Percentiles rank a stretch among this genome's conserved stretches.
Evolutionary conservation across 1,284 basidiomycete genomes (phyloP).

Genomic region (Trametes sp.): DNA sequence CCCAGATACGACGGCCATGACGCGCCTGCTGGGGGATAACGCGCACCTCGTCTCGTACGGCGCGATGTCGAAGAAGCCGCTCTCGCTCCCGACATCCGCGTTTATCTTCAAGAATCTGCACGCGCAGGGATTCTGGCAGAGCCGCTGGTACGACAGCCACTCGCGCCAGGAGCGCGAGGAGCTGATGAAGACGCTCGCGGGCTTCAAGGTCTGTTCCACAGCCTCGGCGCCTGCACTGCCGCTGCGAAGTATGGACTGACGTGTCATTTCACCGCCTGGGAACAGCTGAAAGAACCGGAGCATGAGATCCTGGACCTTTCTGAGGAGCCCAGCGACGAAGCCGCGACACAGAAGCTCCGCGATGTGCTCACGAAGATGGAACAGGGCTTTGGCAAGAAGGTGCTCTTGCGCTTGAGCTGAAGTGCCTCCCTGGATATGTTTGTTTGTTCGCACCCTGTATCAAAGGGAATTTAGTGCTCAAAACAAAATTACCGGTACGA

Average conservation of each 20-base stretch:
- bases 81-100: constrained; percentile 78
- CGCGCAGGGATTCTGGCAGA: constrained; percentile 80
- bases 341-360: constrained; percentile 56
- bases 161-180: constrained; percentile 49
- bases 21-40: constrained; percentile 66
- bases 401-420: constrained; percentile 64
- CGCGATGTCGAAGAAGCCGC: constrained; percentile 86
- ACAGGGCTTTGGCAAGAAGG: constrained; percentile 74
- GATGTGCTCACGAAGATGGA: constrained; percentile 56
- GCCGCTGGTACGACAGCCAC: constrained; percentile 69
- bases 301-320: constrained; percentile 70
- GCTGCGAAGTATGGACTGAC: constrained; percentile 4
- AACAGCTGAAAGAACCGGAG: constrained; percentile 68
- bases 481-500: no score
- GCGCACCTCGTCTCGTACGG: constrained; percentile 86
- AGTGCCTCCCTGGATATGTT: background rate
- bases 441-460: no score
- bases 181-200: constrained; percentile 58
- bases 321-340: constrained; percentile 56
- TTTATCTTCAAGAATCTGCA: constrained; percentile 86
- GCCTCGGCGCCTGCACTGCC: background rate
- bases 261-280: constrained; percentile 6
- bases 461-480: no score
- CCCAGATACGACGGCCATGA: constrained; percentile 71
- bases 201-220: constrained; percentile 57